Percentiles rank a stretch among this genome's conserved stretches.
Evolutionary conservation across 2,329 filamentous ascomycete species (phyloP).

Genomic region (Neoascochyta sp.): DNA sequence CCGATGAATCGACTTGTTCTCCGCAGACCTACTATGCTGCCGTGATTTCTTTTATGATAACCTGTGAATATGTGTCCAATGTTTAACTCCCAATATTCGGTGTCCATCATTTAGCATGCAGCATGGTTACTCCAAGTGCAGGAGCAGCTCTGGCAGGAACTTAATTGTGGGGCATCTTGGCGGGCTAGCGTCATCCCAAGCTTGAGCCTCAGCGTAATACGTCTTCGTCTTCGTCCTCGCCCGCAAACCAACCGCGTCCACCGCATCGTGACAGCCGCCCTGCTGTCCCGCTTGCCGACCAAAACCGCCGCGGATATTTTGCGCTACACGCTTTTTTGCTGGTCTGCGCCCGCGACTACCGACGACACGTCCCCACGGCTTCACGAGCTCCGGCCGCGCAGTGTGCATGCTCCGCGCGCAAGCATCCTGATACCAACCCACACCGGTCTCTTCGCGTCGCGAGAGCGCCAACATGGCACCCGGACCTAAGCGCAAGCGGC

Average conservation of each 20-base stretch:
- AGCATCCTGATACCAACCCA: conserved; percentile 15
- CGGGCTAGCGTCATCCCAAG: conserved; percentile 6
- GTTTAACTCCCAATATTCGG: too few species aligned
- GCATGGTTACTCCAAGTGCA: too few species aligned
- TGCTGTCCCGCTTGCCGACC: conserved; percentile 10
- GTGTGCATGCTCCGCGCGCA: conserved; percentile 31
- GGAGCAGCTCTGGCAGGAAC: too few species aligned
- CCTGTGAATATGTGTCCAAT: too few species aligned
- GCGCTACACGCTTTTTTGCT: background rate
- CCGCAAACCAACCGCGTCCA: conserved; percentile 15
- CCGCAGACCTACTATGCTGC: too few species aligned
- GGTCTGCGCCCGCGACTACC: conserved; percentile 1
- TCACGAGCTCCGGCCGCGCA: conserved; percentile 7
- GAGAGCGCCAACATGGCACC: conserved; percentile 48
- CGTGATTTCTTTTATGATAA: too few species aligned
- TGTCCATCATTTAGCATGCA: too few species aligned
- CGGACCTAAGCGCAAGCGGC: conserved; percentile 55
- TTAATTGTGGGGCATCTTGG: conserved; percentile 7
- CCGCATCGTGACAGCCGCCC: conserved; percentile 9
- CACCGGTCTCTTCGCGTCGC: conserved; percentile 25
- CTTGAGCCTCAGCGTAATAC: conserved; percentile 15
- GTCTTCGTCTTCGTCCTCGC: conserved; percentile 10
- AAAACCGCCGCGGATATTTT: too few species aligned
- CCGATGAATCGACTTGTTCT: too few species aligned
- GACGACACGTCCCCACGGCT: conserved; percentile 1